Base-by-base conservation (phyloP, 2,329 filamentous ascomycete genomes). In the Colletotrichum spinosum region DNA sequence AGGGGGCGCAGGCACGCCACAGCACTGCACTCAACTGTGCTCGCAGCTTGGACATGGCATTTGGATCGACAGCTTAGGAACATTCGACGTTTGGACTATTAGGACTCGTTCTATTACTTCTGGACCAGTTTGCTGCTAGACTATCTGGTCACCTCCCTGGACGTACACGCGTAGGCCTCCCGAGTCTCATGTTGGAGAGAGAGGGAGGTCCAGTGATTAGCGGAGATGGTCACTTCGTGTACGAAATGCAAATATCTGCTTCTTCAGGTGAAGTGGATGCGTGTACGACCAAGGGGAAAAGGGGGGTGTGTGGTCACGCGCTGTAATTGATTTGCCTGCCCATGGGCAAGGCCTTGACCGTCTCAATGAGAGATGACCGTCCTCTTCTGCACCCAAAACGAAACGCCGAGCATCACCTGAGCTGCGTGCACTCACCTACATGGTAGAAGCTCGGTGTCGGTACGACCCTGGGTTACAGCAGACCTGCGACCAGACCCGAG, bases 11-110 rank as follows among this genome's bases (percentile, higher is more conserved):
- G 48, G 48, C 25, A 51, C 15, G 45, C 34, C n/a, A 35, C 34
- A 38, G 49, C 49, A 52, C 34, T 12, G 15, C 44, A 46, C 8
- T 17, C 17, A 46, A 46, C 13, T 13, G 42, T n/a, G 42, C 42
- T 15, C 42, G 42, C 25, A 25, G 25, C 25, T 25, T 42, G 25
- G 46, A 25, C 10, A 58, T 42, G 41, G 25, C 35, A 62, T 62
- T 56, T 62, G 41, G 62, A 65, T 65, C 62, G 58, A 41, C 62
- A 34, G 44, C 25, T 57, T 12, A 48, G 37, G 39, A 46, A 62
- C 50, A 58, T 50, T 25, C 25, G 38, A 13, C 56, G 33, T 60
- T 65, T 55, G 61, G 25, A 11, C 25, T 35, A 15, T 15, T 15
- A 11, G 11, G 34, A 10, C 13, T 17, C n/a, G 12, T 15, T 17